Conservation (phyloP, 1,284 basidiomycete genomes). For the Cryptococcus sp. region DNA sequence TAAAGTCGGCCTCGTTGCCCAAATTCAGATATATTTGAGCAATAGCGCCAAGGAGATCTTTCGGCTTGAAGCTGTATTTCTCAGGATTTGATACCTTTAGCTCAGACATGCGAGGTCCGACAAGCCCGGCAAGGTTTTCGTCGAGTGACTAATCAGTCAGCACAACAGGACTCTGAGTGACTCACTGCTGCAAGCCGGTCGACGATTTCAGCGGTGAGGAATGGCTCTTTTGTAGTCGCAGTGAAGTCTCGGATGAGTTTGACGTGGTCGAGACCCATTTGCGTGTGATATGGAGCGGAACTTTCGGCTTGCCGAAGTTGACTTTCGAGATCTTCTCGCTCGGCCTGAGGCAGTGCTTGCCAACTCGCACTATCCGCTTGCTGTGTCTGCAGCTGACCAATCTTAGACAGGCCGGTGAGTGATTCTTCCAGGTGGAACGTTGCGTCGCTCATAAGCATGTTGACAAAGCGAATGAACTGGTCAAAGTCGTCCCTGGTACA, state of each 20-base stretch:
- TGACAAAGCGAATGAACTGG: slow-evolving; percentile 92
- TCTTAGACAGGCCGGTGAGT: slow-evolving; percentile 81
- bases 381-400: slow-evolving; percentile 80
- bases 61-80: slow-evolving; percentile 87
- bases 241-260: slow-evolving; percentile 90
- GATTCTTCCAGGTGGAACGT: slow-evolving; percentile 98
- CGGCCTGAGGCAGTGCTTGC: slow-evolving; percentile 65
- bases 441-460: slow-evolving; percentile 98
- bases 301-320: slow-evolving; percentile 76
- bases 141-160: slow-evolving; percentile 60
- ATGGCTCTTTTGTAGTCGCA: slow-evolving; percentile 84
- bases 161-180: slow-evolving; percentile 1
- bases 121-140: slow-evolving; percentile 88
- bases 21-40: slow-evolving; percentile 91
- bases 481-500: slow-evolving; percentile 72
- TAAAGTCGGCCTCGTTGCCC: slow-evolving; percentile 75
- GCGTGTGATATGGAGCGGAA: slow-evolving; percentile 80
- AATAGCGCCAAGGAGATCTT: slow-evolving; percentile 78
- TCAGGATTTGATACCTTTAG: slow-evolving; percentile 84
- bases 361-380: slow-evolving; percentile 75
- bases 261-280: slow-evolving; percentile 83
- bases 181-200: slow-evolving; percentile 90
- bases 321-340: slow-evolving; percentile 82
- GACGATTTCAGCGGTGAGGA: slow-evolving; percentile 96
- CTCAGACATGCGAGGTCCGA: slow-evolving; percentile 72